Conservation (phyloP, 192 early-diverging fungal species). For the Fimicolochytrium jonesii region DNA sequence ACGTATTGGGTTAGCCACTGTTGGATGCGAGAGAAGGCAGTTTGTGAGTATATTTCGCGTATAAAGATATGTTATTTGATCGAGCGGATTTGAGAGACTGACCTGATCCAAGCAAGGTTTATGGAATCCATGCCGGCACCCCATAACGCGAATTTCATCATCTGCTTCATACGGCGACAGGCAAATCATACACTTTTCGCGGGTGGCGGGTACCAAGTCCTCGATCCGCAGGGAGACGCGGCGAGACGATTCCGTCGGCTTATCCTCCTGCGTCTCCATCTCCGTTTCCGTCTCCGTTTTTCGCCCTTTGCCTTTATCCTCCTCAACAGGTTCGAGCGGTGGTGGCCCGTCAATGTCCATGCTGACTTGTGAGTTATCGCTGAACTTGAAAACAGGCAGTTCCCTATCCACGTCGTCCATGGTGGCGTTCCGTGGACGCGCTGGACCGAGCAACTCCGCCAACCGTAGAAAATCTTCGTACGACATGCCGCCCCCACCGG, state of each 20-base stretch:
- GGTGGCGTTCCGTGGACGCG: conserved; percentile 35
- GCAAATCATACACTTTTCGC: conserved; percentile 48
- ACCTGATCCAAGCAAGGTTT: conserved; percentile 42
- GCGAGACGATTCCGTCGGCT: no score
- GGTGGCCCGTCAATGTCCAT: no score
- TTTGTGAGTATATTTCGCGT: background rate
- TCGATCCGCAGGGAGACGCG: no score
- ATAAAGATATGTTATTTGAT: background rate
- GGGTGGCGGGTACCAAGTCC: conserved; percentile 32
- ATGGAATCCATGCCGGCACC: conserved; percentile 48
- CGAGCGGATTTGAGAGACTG: no score
- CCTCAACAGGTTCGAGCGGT: no score
- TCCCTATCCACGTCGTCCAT: conserved; percentile 35
- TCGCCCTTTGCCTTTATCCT: background rate
- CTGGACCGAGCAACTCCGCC: conserved; percentile 44
- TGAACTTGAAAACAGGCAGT: conserved; percentile 28
- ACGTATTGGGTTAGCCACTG: conserved; percentile 38
- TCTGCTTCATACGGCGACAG: conserved; percentile 40
- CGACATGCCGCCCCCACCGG: conserved; percentile 14
- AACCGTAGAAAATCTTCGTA: conserved; percentile 40
- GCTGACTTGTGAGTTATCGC: no score
- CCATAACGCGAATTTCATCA: conserved; percentile 41
- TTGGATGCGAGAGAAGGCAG: no score
- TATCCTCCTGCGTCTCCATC: no score
- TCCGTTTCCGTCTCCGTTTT: no score